Evolutionary conservation across 352 stramenopile species (phyloP).

Genomic region (Phytopythium sindhum): DNA sequence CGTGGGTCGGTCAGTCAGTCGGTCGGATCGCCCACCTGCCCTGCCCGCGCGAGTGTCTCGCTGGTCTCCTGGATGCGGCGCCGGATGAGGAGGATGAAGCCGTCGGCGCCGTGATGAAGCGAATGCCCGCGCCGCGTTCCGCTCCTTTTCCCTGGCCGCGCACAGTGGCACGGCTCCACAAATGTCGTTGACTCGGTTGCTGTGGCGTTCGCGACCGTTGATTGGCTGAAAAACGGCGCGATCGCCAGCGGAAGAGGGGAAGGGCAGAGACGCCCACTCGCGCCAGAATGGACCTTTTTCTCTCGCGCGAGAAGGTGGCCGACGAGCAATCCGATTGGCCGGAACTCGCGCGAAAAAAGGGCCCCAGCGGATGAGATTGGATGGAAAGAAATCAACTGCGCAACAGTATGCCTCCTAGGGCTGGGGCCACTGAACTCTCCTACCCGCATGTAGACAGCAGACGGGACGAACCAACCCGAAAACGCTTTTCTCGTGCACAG

Average conservation of each 20-base stretch:
- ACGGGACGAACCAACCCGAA: background rate
- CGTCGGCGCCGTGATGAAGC: background rate
- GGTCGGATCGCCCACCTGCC: background rate
- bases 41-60: background rate
- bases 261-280: background rate
- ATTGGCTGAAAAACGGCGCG: background rate
- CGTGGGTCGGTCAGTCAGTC: background rate
- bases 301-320: background rate
- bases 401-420: background rate
- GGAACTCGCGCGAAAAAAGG: background rate
- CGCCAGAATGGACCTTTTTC: constrained; percentile 1
- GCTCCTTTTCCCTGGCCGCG: background rate
- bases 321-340: background rate
- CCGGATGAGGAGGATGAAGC: background rate
- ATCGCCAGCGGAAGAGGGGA: background rate
- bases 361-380: background rate
- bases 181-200: background rate
- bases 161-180: background rate
- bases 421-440: background rate
- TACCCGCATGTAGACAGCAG: background rate
- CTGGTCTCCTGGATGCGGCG: background rate
- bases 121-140: background rate
- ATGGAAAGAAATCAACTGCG: background rate
- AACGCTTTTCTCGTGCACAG: background rate
- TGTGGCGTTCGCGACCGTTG: background rate